These are phyloP conservation scores for Plasmodium coatneyi DNA, from an alignment of 169 alveolate species.

Conservation along the genomic window DNA sequence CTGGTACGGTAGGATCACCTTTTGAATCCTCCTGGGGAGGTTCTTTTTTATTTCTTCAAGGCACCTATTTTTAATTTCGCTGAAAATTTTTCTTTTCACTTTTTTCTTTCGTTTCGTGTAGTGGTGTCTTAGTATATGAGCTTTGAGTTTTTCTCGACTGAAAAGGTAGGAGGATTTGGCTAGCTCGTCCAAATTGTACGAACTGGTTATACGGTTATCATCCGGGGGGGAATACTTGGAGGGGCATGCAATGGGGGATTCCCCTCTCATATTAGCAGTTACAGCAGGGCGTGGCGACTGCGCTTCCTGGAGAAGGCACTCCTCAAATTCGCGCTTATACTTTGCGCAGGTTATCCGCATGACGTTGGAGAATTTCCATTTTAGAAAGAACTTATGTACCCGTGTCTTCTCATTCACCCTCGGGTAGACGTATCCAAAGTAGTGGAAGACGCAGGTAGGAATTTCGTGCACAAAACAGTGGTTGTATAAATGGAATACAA, in stretches of 20 bases:
- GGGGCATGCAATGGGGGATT: background rate
- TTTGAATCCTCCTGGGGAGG: constrained; percentile 24
- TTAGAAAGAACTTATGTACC: constrained; percentile 8
- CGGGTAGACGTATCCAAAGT: constrained; percentile 13
- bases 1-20: constrained; percentile 48
- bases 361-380: constrained; percentile 4
- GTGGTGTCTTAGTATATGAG: constrained; percentile 14
- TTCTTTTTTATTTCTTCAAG: constrained; percentile 44
- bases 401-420: background rate
- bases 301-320: background rate
- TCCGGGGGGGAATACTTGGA: background rate
- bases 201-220: background rate
- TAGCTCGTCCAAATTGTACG: constrained; percentile 14
- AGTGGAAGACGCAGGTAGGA: constrained; percentile 6
- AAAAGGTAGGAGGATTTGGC: constrained; percentile 9
- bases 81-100: constrained; percentile 13
- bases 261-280: background rate
- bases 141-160: background rate
- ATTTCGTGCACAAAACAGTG: constrained; percentile 23
- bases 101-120: constrained; percentile 2
- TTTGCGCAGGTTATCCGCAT: background rate
- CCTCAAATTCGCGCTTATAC: background rate
- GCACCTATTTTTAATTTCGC: constrained; percentile 35
- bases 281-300: background rate
- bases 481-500: constrained; percentile 12